Evolutionary conservation across 2,329 filamentous ascomycete genomes (phyloP).

Genomic region (Nigrograna mackinnonii): DNA sequence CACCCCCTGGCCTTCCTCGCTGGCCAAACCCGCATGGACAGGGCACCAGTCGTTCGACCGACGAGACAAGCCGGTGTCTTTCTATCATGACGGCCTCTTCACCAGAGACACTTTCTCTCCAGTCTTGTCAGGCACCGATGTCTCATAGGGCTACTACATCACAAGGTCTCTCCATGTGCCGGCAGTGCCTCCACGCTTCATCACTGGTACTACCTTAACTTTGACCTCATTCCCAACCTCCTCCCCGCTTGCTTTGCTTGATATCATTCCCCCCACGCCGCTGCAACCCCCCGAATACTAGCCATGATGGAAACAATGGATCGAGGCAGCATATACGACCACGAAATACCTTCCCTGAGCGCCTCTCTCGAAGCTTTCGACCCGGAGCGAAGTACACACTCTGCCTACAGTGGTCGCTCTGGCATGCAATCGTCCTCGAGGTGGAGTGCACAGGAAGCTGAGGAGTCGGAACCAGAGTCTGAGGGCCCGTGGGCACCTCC

Average conservation of each 20-base stretch:
- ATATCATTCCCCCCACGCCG: conserved; percentile 4
- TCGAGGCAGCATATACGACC: conserved; percentile 38
- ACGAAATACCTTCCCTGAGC: conserved; percentile 42
- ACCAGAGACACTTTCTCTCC: conserved; percentile 9
- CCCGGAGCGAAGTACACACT: conserved; percentile 40
- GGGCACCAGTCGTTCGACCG: conserved; percentile 15
- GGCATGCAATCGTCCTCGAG: conserved; percentile 60
- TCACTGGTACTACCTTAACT: conserved; percentile 24
- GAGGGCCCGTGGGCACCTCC: conserved; percentile 66
- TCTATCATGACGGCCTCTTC: conserved; percentile 11
- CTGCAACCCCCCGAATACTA: conserved; percentile 8
- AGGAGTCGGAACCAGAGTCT: conserved; percentile 50
- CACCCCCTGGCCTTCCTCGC: conserved; percentile 26
- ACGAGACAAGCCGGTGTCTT: conserved; percentile 9
- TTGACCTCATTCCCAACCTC: conserved; percentile 20
- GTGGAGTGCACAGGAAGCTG: conserved; percentile 40
- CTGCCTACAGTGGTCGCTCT: conserved; percentile 57
- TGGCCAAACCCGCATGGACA: conserved; percentile 15
- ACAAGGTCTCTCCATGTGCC: conserved; percentile 39
- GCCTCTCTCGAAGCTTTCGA: conserved; percentile 43
- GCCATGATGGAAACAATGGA: conserved; percentile 34
- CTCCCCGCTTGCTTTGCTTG: conserved; percentile 11
- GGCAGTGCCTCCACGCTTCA: conserved; percentile 21
- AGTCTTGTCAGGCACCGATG: conserved; percentile 27
- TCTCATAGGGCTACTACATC: conserved; percentile 31